These are phyloP conservation scores for Podaxis sp. DNA, from an alignment of 768 basidiomycete species.

Conservation along the genomic window DNA sequence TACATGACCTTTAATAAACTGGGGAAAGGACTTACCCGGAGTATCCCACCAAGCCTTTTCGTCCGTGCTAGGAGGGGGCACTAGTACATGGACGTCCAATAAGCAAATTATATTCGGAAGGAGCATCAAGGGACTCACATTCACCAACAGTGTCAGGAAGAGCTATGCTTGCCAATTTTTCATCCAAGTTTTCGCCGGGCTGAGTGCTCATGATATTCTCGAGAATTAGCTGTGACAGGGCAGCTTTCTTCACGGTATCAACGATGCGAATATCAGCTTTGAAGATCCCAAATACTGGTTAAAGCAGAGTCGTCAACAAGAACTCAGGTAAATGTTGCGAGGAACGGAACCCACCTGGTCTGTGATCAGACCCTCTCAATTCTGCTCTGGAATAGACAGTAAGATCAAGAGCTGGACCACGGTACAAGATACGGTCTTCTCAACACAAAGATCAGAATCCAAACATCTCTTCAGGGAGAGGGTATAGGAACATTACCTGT, in stretches of 20 bases:
- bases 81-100: conserved; percentile 34
- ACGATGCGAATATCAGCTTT: conserved; percentile 74
- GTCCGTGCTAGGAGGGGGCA: conserved; percentile 84
- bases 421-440: conserved; percentile 89
- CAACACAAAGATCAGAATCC: conserved; percentile 15
- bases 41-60: conserved; percentile 77
- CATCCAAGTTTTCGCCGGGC: conserved; percentile 67
- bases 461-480: neutral
- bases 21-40: conserved; percentile 45
- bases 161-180: conserved; percentile 62
- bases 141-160: conserved; percentile 44
- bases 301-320: neutral
- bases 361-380: conserved; percentile 90
- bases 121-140: conserved; percentile 32
- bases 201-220: conserved; percentile 60
- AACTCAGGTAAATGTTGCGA: neutral
- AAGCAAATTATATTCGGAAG: neutral
- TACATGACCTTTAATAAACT: neutral
- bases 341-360: conserved; percentile 60
- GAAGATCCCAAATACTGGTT: conserved; percentile 81
- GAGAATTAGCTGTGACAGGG: conserved; percentile 65
- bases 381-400: conserved; percentile 82
- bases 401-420: conserved; percentile 69
- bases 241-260: conserved; percentile 71
- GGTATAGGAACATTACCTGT: conserved; percentile 57